phyloP scores from a whole-genome alignment of 2,329 filamentous ascomycete species.

The Cercospora janseana region DNA sequence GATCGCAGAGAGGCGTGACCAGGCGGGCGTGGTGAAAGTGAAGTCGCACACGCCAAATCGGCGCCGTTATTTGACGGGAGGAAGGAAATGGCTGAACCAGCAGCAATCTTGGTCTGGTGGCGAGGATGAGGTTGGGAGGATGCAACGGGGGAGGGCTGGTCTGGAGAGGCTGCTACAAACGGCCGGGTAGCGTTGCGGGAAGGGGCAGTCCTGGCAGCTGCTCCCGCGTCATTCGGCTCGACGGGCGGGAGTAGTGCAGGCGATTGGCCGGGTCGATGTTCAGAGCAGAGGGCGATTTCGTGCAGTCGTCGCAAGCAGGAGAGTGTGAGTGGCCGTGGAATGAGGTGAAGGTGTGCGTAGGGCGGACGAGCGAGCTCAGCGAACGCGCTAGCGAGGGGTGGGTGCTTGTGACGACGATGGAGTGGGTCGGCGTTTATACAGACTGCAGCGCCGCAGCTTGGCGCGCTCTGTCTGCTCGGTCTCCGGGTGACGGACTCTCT shows the following conservation, averaged over 20 bases:
- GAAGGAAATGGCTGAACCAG: not conserved
- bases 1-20: conserved; percentile 3
- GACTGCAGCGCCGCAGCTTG: too few relatives aligned
- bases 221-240: not conserved
- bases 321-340: too few relatives aligned
- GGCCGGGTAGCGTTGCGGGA: conserved; percentile 9
- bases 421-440: too few relatives aligned
- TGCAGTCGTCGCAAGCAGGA: not conserved
- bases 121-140: conserved; percentile 3
- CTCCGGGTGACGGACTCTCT: too few relatives aligned
- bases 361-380: too few relatives aligned
- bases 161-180: conserved; percentile 3
- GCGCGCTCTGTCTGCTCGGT: too few relatives aligned
- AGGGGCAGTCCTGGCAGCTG: conserved; percentile 1
- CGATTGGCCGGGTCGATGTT: not conserved
- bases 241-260: too few relatives aligned
- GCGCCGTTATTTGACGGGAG: not conserved
- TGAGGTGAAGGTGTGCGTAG: too few relatives aligned
- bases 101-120: not conserved
- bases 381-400: too few relatives aligned
- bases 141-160: not conserved
- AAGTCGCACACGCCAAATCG: not conserved
- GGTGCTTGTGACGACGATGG: too few relatives aligned
- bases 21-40: conserved; percentile 1
- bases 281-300: not conserved